Evolutionary conservation across 768 basidiomycete species (phyloP).

Genomic region (Lentinula sp.): DNA sequence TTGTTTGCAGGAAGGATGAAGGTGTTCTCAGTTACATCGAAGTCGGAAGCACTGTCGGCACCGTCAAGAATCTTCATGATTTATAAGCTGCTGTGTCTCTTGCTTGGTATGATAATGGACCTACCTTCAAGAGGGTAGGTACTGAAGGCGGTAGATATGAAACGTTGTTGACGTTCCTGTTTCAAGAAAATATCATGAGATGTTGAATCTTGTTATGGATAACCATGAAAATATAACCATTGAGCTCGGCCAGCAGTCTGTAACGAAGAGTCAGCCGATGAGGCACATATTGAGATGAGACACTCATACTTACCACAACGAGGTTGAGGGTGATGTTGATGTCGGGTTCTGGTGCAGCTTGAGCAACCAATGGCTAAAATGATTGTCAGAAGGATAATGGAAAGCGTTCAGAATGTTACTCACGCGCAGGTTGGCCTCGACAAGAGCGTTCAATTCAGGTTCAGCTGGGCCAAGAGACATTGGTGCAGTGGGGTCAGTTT

Average conservation of each 20-base stretch:
- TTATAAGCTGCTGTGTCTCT: not conserved
- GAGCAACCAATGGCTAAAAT: slow-evolving; percentile 13
- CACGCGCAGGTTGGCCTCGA: slow-evolving; percentile 9
- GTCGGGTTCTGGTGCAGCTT: slow-evolving; percentile 14
- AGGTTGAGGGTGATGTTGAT: slow-evolving; percentile 19
- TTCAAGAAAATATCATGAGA: not conserved
- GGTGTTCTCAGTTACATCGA: slow-evolving; percentile 28
- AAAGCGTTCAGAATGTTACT: not conserved
- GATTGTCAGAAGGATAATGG: not conserved
- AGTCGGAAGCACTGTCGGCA: slow-evolving; percentile 18
- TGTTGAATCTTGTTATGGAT: not conserved
- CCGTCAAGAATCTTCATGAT: slow-evolving; percentile 25
- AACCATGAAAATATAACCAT: slow-evolving; percentile 16
- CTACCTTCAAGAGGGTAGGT: slow-evolving; percentile 18
- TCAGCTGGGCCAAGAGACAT: slow-evolving; percentile 14
- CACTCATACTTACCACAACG: slow-evolving; percentile 12
- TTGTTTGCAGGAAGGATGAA: slow-evolving; percentile 31
- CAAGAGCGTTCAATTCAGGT: not conserved
- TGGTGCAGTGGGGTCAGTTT: slow-evolving; percentile 26
- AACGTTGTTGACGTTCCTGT: slow-evolving; percentile 25
- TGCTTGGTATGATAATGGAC: not conserved
- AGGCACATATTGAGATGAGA: not conserved
- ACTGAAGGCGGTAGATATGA: slow-evolving; percentile 19
- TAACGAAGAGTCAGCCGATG: not conserved
- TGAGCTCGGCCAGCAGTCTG: slow-evolving; percentile 15